phyloP scores from a whole-genome alignment of 331 rosid genomes.

The Telfairia occidentalis region DNA sequence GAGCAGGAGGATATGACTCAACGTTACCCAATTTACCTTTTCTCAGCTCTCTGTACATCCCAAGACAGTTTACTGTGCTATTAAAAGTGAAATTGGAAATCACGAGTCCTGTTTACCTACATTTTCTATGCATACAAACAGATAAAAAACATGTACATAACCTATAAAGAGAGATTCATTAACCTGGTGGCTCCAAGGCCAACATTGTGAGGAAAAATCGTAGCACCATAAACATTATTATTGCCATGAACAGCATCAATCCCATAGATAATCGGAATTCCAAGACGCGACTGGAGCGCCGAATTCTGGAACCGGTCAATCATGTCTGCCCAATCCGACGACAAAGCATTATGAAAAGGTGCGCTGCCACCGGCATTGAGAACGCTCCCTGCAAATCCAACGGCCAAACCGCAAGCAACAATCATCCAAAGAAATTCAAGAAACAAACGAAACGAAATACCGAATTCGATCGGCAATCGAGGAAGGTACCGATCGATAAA shows the following conservation, averaged over 20 bases:
- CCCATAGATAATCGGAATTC: constrained; percentile 74
- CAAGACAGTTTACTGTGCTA: not conserved
- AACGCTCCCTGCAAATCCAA: constrained; percentile 44
- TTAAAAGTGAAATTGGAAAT: not conserved
- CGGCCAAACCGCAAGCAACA: not conserved
- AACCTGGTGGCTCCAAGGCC: constrained; percentile 87
- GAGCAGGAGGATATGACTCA: not conserved
- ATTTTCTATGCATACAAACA: not conserved
- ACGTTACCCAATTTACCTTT: not conserved
- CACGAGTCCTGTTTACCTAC: not conserved
- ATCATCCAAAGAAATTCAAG: not conserved
- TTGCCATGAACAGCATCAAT: constrained; percentile 87
- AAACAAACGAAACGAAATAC: not conserved
- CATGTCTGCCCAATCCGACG: constrained; percentile 86
- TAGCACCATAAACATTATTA: constrained; percentile 56
- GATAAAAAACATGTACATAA: not conserved
- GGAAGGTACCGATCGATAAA: constrained; percentile 38
- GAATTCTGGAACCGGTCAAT: constrained; percentile 53
- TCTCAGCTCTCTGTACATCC: not conserved
- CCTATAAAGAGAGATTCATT: constrained; percentile 8
- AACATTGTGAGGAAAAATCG: constrained; percentile 77
- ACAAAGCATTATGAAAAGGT: constrained; percentile 50
- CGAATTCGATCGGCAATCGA: not conserved
- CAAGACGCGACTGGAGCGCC: constrained; percentile 55
- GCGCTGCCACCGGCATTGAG: constrained; percentile 59